phyloP scores from a whole-genome alignment of 495 filamentous ascomycete species.

The Geopyxis carbonaria region DNA sequence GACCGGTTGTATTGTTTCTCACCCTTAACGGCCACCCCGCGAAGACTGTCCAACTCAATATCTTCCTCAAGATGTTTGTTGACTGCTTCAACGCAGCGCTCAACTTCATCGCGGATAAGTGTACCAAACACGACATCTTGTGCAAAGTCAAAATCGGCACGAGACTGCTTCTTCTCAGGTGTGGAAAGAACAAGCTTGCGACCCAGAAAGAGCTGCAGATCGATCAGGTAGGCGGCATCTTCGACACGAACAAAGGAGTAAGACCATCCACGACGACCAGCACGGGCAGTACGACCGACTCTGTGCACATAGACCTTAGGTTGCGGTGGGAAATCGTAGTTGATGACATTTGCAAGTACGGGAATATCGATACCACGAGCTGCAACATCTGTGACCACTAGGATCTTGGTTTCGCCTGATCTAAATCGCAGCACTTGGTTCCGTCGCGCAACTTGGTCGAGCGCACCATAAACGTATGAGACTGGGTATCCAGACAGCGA shows the following conservation, averaged over 20 bases:
- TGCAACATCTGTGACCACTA: constrained; percentile 98
- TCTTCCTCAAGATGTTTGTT: constrained; percentile 58
- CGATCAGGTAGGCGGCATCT: constrained; percentile 78
- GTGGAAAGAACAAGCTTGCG: constrained; percentile 56
- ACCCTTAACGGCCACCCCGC: constrained; percentile 60
- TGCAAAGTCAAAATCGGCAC: constrained; percentile 47
- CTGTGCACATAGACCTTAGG: constrained; percentile 94
- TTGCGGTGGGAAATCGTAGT: constrained; percentile 94
- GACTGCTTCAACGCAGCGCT: constrained; percentile 58
- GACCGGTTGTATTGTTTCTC: constrained; percentile 86
- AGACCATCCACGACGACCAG: constrained; percentile 80
- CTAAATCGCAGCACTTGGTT: constrained; percentile 81
- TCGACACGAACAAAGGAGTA: constrained; percentile 75
- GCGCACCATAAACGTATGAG: constrained; percentile 80
- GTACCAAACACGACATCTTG: constrained; percentile 66
- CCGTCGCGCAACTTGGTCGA: constrained; percentile 84
- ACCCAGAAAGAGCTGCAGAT: constrained; percentile 87
- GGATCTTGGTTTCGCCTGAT: constrained; percentile 62
- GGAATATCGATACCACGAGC: constrained; percentile 96
- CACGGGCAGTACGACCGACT: constrained; percentile 86
- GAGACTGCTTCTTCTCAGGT: constrained; percentile 28
- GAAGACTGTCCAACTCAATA: constrained; percentile 52
- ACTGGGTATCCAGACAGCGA: constrained; percentile 61
- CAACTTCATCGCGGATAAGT: constrained; percentile 50
- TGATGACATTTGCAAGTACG: constrained; percentile 88